Conservation (phyloP, 441 rosid species). For the Adansonia gregorii region DNA sequence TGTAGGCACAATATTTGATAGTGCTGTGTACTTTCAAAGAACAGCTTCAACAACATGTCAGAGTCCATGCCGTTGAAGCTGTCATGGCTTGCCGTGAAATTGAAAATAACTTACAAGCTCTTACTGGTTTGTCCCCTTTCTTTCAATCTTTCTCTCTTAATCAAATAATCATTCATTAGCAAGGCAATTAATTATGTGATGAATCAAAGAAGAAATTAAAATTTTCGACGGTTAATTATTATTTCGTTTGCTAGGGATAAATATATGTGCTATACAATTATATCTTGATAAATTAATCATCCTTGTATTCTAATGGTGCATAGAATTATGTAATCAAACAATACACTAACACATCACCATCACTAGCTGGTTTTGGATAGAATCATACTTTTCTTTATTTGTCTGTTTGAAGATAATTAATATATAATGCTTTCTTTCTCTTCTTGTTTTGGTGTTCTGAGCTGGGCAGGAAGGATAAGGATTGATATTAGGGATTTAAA, state of each 20-base stretch:
- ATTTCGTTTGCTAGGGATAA: not conserved
- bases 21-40: slow-evolving; percentile 89
- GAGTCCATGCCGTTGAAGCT: slow-evolving; percentile 97
- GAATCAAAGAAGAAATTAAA: not conserved
- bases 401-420: not conserved
- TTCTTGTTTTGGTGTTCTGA: slow-evolving; percentile 19
- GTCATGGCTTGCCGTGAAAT: slow-evolving; percentile 98
- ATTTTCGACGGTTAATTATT: not conserved
- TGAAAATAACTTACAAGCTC: slow-evolving; percentile 83
- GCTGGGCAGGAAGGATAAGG: slow-evolving; percentile 19
- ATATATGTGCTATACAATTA: not conserved
- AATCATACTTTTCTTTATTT: not conserved
- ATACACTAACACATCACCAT: not conserved
- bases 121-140: slow-evolving; percentile 63
- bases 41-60: slow-evolving; percentile 96
- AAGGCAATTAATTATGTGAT: not conserved
- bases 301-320: slow-evolving; percentile 8
- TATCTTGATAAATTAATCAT: slow-evolving; percentile 1
- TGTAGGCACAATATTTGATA: slow-evolving; percentile 87
- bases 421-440: not conserved
- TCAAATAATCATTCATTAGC: not conserved
- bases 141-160: not conserved
- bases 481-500: not conserved
- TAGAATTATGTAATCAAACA: too few relatives aligned
- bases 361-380: slow-evolving; percentile 9